Conservation (phyloP, 345 rosid species). For the Citropsis articulata region DNA sequence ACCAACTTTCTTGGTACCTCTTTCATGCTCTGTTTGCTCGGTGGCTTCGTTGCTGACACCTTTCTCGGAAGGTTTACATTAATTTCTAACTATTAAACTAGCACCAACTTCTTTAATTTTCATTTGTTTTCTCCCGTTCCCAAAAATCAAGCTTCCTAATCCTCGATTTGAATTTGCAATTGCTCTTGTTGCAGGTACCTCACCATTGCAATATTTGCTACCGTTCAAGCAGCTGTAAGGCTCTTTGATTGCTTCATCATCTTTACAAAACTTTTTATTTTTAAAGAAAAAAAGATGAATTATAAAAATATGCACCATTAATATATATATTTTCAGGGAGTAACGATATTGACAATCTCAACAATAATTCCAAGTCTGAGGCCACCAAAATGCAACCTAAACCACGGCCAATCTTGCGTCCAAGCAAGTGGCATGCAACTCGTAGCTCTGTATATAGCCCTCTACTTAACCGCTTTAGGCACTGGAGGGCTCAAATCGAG, state of each 20-base stretch:
- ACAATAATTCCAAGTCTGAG: slow-evolving; percentile 72
- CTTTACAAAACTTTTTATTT: background rate
- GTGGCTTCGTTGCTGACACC: slow-evolving; percentile 93
- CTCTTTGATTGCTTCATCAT: background rate
- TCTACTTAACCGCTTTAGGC: slow-evolving; percentile 83
- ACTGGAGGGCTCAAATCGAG: slow-evolving; percentile 97
- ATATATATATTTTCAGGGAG: slow-evolving; percentile 48
- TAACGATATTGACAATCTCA: slow-evolving; percentile 74
- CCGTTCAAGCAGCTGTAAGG: slow-evolving; percentile 76
- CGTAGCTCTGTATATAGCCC: slow-evolving; percentile 61
- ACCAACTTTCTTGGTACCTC: slow-evolving; percentile 96
- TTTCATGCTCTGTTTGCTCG: slow-evolving; percentile 90
- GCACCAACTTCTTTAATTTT: too few species aligned
- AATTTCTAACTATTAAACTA: background rate
- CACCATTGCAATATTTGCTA: slow-evolving; percentile 80
- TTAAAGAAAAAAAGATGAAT: too few species aligned
- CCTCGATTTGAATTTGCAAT: background rate
- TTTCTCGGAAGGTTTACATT: slow-evolving; percentile 78
- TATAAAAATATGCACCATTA: too few species aligned
- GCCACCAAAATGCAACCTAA: slow-evolving; percentile 66
- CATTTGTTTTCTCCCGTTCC: background rate
- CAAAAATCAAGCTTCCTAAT: background rate
- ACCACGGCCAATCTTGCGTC: slow-evolving; percentile 37
- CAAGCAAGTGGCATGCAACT: slow-evolving; percentile 66
- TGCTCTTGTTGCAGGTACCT: slow-evolving; percentile 51